Evolutionary conservation across 805 yeast genomes (phyloP), one percentile per base, ranked within the genome.

Genomic region (Candida sithepensis): DNA sequence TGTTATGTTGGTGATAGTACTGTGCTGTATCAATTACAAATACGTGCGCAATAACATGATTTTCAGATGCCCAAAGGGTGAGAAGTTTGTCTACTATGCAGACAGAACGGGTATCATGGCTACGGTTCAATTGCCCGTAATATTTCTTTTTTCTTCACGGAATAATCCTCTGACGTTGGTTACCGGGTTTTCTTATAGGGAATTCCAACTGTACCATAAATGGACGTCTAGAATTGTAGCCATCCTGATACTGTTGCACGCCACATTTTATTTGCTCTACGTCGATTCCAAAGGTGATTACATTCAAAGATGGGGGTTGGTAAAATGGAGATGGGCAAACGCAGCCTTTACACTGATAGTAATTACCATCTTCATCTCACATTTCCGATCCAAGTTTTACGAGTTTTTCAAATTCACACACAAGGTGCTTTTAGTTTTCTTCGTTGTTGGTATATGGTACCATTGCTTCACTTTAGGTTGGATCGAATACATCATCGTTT

Each of bases 401-500:
- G 82, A 78, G 53, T 51, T 68, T 40, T 78, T 78, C 55, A 71
- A 77, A 38, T 53, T 64, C 47, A 42, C 68, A 3, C 84, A 78
- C 58, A 72, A 73, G 30, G 36, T 69, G 1, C 45, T 77, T 40
- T 71, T 73, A 2, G 48, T 70, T 5, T 41, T 72, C 1, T 77
- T 78, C 51, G 61, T 75, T 13, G 61, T 68, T 43, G 74, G 77
- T 8, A 62, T 72, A 19, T 76, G 77, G 73, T 67, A 68, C 42
- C 81, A 77, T 52, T 72, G 81, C 43, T 54, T 64, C 47, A 69
- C 72, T n/a, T 47, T 72, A 44, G 77, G 76, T 1, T 78, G 79
- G 74, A 71, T 73, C 54, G 75, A 71, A 47, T 79, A 74, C 67
- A 56, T 75, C 19, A 80, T 77, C 47, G 75, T 80, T 4, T 59